Evolutionary conservation across 805 yeast species (phyloP), one percentile per base, ranked within the genome.

Genomic region (Saccharomycodes ludwigii): DNA sequence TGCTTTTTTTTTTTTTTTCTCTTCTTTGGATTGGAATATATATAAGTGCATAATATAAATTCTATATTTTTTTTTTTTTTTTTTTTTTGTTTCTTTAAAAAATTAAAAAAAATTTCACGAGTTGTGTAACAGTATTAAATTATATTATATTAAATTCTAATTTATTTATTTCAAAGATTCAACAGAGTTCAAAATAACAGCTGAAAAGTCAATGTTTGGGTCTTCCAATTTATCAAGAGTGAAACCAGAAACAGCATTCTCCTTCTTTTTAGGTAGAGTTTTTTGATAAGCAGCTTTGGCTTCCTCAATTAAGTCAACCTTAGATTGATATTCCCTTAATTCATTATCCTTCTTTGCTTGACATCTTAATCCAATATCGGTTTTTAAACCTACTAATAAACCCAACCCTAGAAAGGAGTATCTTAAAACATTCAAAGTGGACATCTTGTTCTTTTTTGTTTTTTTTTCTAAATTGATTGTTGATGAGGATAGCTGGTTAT

Each of bases 391-490:
- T 63, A 82, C 83, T 40, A 73, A 68, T 37, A 86, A 65, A 59
- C 98, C 98, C 46, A 83, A 73, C 33, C 81, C 88, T 45, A 88
- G 71, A 34, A 93, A 78, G 45, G 94, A 66, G 76, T 91, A 88
- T 76, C 97, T 83, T 54, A 86, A 72, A 52, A 86, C 74, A 58
- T 69, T 69, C 34, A 63, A 54, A 33, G 71, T 60, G 32, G 72
- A 66, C 73, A 68, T 67, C 36, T 31, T 46, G 10, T n/a, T 7
- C n/a, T n/a, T n/a, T n/a, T n/a, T n/a, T n/a, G n/a, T n/a, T n/a
- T n/a, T n/a, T n/a, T n/a, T n/a, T n/a, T n/a, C n/a, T n/a, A n/a
- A n/a, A n/a, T n/a, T n/a, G n/a, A n/a, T n/a, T n/a, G n/a, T n/a
- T n/a, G n/a, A n/a, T n/a, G n/a, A n/a, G n/a, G n/a, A n/a, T n/a